Evolutionary conservation across 78 protist genomes (phyloP).

Genomic region (Dictyostelium firmibasis): DNA sequence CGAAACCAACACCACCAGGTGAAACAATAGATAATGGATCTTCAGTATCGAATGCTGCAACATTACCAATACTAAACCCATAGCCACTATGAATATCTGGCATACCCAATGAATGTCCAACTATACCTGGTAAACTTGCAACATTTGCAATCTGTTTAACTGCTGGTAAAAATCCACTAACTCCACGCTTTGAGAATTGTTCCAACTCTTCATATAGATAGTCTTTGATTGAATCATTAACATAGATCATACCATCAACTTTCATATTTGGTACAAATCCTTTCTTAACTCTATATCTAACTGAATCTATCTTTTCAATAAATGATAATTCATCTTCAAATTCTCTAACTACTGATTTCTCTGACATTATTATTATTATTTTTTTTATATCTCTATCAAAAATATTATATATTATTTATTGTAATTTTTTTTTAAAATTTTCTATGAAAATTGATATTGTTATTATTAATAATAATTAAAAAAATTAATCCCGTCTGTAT

Average conservation of each 20-base stretch:
- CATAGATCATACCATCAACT: slow-evolving; percentile 89
- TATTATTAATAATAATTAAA: too few species aligned
- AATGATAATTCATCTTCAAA: slow-evolving; percentile 74
- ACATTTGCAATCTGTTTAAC: slow-evolving; percentile 93
- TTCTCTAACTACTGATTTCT: slow-evolving; percentile 6
- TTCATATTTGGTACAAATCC: slow-evolving; percentile 93
- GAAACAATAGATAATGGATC: slow-evolving; percentile 95
- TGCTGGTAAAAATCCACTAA: slow-evolving; percentile 90
- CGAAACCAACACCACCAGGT: slow-evolving; percentile 96
- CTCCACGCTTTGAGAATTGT: slow-evolving; percentile 40
- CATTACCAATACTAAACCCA: slow-evolving; percentile 98
- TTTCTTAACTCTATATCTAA: slow-evolving; percentile 77
- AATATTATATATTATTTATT: neutral
- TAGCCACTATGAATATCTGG: slow-evolving; percentile 96
- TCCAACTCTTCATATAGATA: slow-evolving; percentile 91
- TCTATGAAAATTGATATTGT: neutral
- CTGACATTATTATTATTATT: neutral
- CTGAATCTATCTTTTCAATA: slow-evolving; percentile 76
- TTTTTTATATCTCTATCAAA: neutral
- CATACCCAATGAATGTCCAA: slow-evolving; percentile 91
- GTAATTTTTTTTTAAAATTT: neutral
- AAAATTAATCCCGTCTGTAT: too few species aligned
- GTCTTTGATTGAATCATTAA: slow-evolving; percentile 79
- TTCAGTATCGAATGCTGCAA: slow-evolving; percentile 96
- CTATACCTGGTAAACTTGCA: slow-evolving; percentile 95